Evolutionary conservation across 352 stramenopile species (phyloP).

Genomic region (Globisporangium solare): DNA sequence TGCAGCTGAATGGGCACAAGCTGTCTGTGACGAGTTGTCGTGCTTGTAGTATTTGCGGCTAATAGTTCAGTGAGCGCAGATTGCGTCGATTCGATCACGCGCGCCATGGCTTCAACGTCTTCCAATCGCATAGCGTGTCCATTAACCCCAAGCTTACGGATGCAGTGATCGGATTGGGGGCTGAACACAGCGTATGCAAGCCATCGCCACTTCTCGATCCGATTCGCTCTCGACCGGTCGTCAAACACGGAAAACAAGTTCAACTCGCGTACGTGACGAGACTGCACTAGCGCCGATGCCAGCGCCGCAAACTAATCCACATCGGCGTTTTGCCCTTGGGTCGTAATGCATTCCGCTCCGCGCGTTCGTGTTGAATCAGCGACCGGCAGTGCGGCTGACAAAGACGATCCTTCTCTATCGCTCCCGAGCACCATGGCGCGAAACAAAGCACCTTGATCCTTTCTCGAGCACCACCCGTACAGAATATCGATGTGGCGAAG

Average conservation of each 20-base stretch:
- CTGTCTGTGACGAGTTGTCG: too few relatives aligned
- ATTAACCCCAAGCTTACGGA: constrained; percentile 10
- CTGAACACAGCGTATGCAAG: constrained; percentile 29
- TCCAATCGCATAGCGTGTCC: constrained; percentile 2
- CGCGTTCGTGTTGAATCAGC: too few relatives aligned
- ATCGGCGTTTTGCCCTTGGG: neutral
- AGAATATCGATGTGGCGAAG: constrained; percentile 2
- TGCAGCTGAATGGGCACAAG: too few relatives aligned
- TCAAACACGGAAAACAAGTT: constrained; percentile 9
- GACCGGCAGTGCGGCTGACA: too few relatives aligned
- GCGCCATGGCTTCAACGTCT: constrained; percentile 6
- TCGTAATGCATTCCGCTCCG: neutral
- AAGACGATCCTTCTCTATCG: too few relatives aligned
- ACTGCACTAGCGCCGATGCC: neutral
- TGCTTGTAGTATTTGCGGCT: neutral
- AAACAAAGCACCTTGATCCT: constrained; percentile 1
- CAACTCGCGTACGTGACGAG: neutral
- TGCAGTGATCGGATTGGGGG: constrained; percentile 9
- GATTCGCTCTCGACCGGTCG: constrained; percentile 1
- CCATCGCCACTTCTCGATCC: constrained; percentile 24
- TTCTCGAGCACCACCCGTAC: neutral
- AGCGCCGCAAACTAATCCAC: constrained; percentile 4
- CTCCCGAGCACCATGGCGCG: neutral
- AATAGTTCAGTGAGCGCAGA: neutral
- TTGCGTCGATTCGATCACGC: constrained; percentile 1